Evolutionary conservation across 305 asterid species (phyloP), one percentile per base, ranked within the genome.

Genomic region (Caryopteris hybrid): DNA sequence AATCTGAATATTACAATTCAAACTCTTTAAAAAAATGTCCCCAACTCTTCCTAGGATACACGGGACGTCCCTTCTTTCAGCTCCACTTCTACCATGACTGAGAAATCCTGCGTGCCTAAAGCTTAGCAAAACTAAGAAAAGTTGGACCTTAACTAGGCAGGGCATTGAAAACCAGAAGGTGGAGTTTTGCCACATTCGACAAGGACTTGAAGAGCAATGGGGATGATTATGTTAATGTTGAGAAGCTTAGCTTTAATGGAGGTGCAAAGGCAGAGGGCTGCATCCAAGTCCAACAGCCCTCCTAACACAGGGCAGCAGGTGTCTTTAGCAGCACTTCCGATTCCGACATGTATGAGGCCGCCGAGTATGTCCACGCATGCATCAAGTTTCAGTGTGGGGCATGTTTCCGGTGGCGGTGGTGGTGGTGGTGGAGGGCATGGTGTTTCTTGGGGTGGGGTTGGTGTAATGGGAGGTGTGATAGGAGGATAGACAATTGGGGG

Each of bases 231-330:
- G 65, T 63, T 80, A 45, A 88, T 76, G 54, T 86, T 86, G 42
- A 88, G 84, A 64, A 88, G 85, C 76, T 88, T 86, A 61, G 87
- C 86, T 60, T 75, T 88, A 34, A 88, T 84, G 58, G 93, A 79
- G 46, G 96, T 88, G 82, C 96, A 88, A 1, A 88, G 89, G 67
- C 96, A 88, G 5, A 85, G 53, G 2, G 93, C 96, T 14, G 96
- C 96, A 39, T 88, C 96, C 45, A 85, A 70, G 67, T 54, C 96
- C n/a, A 67, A 76, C 3, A 88, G 74, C 48, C 96, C 96, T 3
- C 68, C 55, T 4, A 88, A 79, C 50, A 86, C 79, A 0, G 96
- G 96, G 66, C 96, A 88, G 25, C 93, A 88, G 0, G 83, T 62
- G 25, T 78, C 83, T 57, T 86, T 86, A 0, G 83, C 82, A 10